Conservation (phyloP, 805 yeast species). For the Sporopachydermia quercuum region DNA sequence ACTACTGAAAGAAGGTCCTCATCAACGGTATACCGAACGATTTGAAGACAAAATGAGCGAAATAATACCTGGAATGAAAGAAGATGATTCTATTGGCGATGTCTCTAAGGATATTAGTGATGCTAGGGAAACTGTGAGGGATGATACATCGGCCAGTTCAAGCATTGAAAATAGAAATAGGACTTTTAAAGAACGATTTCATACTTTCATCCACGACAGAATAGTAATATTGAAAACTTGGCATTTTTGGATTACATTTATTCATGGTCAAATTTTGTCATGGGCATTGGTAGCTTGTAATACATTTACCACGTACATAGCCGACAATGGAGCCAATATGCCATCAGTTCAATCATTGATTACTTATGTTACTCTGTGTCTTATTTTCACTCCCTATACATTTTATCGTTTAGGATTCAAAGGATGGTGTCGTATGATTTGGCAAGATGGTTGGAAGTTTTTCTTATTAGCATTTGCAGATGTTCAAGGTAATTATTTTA, state of each 20-base stretch:
- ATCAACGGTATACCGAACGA: too few relatives aligned
- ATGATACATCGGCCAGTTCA: background rate
- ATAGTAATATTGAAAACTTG: conserved; percentile 12
- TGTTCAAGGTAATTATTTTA: conserved; percentile 25
- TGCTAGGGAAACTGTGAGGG: conserved; percentile 1
- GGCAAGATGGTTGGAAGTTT: conserved; percentile 26
- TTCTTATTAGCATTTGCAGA: conserved; percentile 28
- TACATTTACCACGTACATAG: conserved; percentile 25
- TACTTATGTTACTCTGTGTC: conserved; percentile 22
- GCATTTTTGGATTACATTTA: conserved; percentile 25
- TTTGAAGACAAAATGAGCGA: too few relatives aligned
- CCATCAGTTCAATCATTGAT: conserved; percentile 30
- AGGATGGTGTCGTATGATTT: conserved; percentile 17
- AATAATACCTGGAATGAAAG: too few relatives aligned
- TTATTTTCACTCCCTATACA: conserved; percentile 24
- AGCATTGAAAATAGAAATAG: background rate
- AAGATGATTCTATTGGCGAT: too few relatives aligned
- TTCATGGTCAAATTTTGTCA: conserved; percentile 27
- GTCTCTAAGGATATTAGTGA: background rate
- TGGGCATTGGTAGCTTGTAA: conserved; percentile 27
- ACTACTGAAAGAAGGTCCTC: background rate
- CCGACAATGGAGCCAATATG: conserved; percentile 21
- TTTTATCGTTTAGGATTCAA: conserved; percentile 23
- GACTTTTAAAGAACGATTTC: background rate
- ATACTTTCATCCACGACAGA: background rate